Evolutionary conservation across 371 early-diverging fungal species (phyloP).

Genomic region (Lichtheimia ornata): DNA sequence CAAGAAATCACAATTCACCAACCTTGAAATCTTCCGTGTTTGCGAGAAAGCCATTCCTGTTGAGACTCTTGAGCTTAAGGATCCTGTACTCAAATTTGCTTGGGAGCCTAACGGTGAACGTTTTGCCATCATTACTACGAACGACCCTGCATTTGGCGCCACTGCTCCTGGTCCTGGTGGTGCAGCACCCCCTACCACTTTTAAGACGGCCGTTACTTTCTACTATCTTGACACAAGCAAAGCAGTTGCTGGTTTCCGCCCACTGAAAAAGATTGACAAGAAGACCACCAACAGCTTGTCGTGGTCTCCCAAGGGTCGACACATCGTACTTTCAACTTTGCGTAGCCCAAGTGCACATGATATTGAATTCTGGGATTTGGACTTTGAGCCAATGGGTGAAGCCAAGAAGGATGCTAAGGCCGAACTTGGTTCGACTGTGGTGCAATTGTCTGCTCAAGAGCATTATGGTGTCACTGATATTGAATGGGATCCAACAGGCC

Average conservation of each 20-base stretch:
- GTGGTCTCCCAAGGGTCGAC: slow-evolving; percentile 98
- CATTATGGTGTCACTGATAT: slow-evolving; percentile 95
- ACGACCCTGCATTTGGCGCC: slow-evolving; percentile 66
- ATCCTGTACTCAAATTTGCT: slow-evolving; percentile 79
- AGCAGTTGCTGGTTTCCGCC: slow-evolving; percentile 66
- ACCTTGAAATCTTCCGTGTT: slow-evolving; percentile 93
- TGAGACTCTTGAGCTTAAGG: slow-evolving; percentile 91
- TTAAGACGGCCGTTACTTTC: slow-evolving; percentile 80
- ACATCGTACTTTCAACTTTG: slow-evolving; percentile 87
- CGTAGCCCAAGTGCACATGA: slow-evolving; percentile 79
- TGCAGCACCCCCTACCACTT: slow-evolving; percentile 54
- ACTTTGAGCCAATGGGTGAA: slow-evolving; percentile 66
- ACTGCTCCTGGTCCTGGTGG: slow-evolving; percentile 39
- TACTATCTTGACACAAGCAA: slow-evolving; percentile 73
- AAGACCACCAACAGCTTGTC: slow-evolving; percentile 82
- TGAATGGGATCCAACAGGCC: slow-evolving; percentile 98
- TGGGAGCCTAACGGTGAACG: slow-evolving; percentile 93
- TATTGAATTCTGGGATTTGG: slow-evolving; percentile 93
- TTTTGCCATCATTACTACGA: slow-evolving; percentile 84
- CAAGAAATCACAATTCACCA: slow-evolving; percentile 88
- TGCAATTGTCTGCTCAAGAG: slow-evolving; percentile 75
- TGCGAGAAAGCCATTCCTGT: slow-evolving; percentile 93
- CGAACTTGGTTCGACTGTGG: slow-evolving; percentile 50
- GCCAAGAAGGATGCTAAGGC: slow-evolving; percentile 52
- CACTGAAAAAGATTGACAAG: slow-evolving; percentile 67